Conservation (phyloP, 176 grass and related monocot genomes). For the Luzula sylvatica region DNA sequence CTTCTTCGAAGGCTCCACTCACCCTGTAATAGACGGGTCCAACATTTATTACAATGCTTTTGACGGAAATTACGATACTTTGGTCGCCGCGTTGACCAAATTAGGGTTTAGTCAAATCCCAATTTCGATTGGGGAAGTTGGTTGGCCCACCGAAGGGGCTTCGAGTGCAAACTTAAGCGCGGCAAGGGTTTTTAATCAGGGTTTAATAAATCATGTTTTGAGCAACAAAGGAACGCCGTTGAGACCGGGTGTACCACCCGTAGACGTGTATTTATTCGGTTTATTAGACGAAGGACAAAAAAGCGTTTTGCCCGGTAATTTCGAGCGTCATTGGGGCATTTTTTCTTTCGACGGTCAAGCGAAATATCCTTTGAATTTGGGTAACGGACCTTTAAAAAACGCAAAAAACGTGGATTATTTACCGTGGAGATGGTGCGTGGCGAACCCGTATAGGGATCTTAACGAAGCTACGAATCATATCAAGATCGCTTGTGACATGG, state of each 20-base stretch:
- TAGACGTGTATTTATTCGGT: constrained; percentile 83
- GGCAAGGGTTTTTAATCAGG: constrained; percentile 83
- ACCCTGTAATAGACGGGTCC: constrained; percentile 71
- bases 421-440: constrained; percentile 73
- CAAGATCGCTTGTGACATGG: constrained; percentile 63
- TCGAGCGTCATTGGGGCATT: constrained; percentile 90
- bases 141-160: constrained; percentile 94
- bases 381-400: constrained; percentile 53
- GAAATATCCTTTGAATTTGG: constrained; percentile 81
- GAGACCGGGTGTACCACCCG: constrained; percentile 58
- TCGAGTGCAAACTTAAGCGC: constrained; percentile 78
- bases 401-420: constrained; percentile 76
- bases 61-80: constrained; percentile 89
- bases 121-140: constrained; percentile 78
- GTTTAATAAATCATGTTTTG: constrained; percentile 54
- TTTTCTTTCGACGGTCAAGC: constrained; percentile 94
- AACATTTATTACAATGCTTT: constrained; percentile 94
- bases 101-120: constrained; percentile 67
- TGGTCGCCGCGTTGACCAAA: constrained; percentile 70
- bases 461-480: constrained; percentile 48
- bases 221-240: constrained; percentile 84
- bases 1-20: constrained; percentile 87
- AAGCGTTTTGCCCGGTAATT: constrained; percentile 62
- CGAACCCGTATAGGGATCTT: constrained; percentile 42
- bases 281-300: constrained; percentile 89